phyloP scores from a whole-genome alignment of 1,139 yeast genomes.

The Scheffersomyces illinoinensis region DNA sequence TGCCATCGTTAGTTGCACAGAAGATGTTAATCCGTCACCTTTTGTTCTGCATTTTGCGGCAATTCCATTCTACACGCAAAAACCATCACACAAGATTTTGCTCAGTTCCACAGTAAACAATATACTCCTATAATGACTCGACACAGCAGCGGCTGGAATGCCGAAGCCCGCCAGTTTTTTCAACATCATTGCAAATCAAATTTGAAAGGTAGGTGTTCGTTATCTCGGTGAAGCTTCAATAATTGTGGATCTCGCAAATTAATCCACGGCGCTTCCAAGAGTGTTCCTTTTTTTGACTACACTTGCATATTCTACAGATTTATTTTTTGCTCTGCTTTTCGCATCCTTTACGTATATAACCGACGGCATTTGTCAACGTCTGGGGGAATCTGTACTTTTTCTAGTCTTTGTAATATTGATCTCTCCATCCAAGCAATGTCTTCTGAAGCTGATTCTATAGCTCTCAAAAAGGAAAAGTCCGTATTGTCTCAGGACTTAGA shows the following conservation, averaged over 20 bases:
- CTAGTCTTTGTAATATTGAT: no score
- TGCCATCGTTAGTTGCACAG: background rate
- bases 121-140: background rate
- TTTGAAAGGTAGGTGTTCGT: background rate
- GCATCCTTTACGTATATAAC: background rate
- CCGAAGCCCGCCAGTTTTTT: no score
- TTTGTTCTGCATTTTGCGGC: background rate
- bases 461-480: background rate
- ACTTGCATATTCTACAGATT: background rate
- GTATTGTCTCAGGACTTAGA: constrained; percentile 10
- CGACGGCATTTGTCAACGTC: background rate
- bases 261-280: background rate
- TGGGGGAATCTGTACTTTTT: background rate
- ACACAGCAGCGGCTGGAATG: no score
- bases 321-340: background rate
- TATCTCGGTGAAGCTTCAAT: background rate
- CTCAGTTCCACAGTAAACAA: background rate
- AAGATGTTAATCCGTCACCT: background rate
- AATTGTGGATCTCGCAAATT: background rate
- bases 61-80: background rate
- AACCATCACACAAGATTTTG: background rate
- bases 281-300: background rate
- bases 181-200: background rate
- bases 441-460: background rate
- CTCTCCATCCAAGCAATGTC: background rate